Evolutionary conservation across 139 green algal species (phyloP), one percentile per base, ranked within the genome.

Genomic region (Nannochloris sp.): DNA sequence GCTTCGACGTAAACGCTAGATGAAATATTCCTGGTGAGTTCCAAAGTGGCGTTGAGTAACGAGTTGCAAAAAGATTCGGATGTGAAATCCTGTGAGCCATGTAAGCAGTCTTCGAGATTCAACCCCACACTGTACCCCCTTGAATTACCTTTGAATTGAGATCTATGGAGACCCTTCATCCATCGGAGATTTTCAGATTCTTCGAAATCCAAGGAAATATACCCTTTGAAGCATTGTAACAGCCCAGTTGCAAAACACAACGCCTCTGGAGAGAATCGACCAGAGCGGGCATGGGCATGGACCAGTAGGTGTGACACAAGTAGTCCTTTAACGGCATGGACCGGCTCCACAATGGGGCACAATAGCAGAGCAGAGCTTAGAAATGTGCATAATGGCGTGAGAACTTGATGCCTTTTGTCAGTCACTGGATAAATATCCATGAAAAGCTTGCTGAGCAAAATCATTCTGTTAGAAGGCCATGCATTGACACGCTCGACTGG

Each of bases 381-480:
- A 27, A 96, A 68, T 19, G 95, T 61, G 1, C 78, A 65, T 0
- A 73, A 67, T 1, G 89, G 88, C 0, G 86, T 96, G 3, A 79
- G 67, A 18, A 96, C 89, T 1, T 88, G 78, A 67, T 97, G 92
- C 4, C 81, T 71, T 49, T 78, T 75, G 65, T 97, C 92, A 21
- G 71, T 61, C 0, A 75, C 69, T 2, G 89, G 91, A 73, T 96
- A 98, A 24, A 95, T 70, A 12, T 65, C 70, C 14, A 72, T 50
- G 61, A 90, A 92, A 5, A 98, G 88, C 57, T 82, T 78, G 14
- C 97, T 73, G 65, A 92, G 80, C 55, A 95, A 70, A 54, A 97
- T 59, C 34, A 74, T 67, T 16, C 86, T 78, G 4, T 66, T 16
- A 1, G 68, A 56, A 2, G 84, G 73, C 71, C 74, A 79, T 49